Base-by-base conservation (phyloP, 106 monocot species). In the Platanthera guangdongensis region DNA sequence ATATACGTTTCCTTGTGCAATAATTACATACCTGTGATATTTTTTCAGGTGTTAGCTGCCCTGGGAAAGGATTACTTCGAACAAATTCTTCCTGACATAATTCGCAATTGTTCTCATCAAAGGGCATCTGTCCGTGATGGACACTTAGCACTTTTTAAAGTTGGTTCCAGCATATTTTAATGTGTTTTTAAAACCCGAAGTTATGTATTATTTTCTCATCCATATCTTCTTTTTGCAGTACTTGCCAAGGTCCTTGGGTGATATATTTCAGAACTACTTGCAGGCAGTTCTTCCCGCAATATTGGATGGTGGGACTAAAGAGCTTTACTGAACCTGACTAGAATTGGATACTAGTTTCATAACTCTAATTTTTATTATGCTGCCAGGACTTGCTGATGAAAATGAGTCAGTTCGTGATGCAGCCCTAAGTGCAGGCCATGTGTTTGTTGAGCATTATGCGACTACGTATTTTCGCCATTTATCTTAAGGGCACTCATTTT, bases 381-480 rank as follows among this genome's bases (percentile, higher is more conserved):
- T 74, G 57, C 14, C 54, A 99, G 99, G 99, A 15, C 94, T 99
- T 82, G 93, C 99, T 83, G 99, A 99, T 90, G 99, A 99, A 81
- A 99, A 99, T 78, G 99, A 99, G 87, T 94, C 94, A 74, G 99
- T 99, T 7, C 94, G 99, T 74, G 99, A 99, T 87, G 99, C 94
- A 9, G 99, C 99, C 57, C 92, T 99, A 48, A 87, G 92, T 84
- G 92, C 94, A 72, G 99, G 99, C n/a, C 97, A 99, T 85, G 88
- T 99, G 60, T 94, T 99, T 88, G 97, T 99, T 54, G 97, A 99
- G 77, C 94, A 99, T 85, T 99, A 99, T 86, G 94, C 97, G 49
- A 94, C 86, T 68, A 90, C 97, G 94, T 97, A 9, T 81, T 85
- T 79, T 52, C 57, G 30, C 50, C 32, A 11, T 55, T 11, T 6